A percentile compares a stretch with the other conserved stretches of the same genome.
These are phyloP conservation scores for Meyerozyma sp. DNA, from an alignment of 1,139 yeast species.

Conservation along the genomic window DNA sequence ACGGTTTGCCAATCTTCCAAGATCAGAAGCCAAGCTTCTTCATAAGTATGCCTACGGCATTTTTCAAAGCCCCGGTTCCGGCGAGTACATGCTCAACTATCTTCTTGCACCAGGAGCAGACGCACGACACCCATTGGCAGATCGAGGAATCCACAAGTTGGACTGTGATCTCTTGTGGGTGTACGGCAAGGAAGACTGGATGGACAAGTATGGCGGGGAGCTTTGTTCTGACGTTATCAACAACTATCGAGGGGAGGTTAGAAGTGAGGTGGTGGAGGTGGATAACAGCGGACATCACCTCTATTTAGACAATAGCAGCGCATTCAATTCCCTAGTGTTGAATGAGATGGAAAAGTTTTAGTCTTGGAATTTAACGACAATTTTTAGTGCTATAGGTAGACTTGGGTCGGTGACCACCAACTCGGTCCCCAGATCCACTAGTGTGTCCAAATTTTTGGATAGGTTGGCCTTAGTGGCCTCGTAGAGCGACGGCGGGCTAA, in stretches of 20 bases:
- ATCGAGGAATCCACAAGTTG: constrained; percentile 42
- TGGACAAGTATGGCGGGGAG: constrained; percentile 58
- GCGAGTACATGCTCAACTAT: constrained; percentile 70
- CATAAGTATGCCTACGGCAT: constrained; percentile 68
- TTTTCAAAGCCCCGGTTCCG: constrained; percentile 67
- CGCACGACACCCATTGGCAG: constrained; percentile 58
- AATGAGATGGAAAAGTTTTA: constrained; percentile 32
- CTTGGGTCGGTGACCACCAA: constrained; percentile 53
- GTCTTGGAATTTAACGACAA: constrained; percentile 7
- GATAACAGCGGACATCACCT: constrained; percentile 66
- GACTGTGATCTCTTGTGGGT: constrained; percentile 58
- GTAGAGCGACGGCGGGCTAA: constrained; percentile 47
- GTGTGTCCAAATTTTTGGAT: constrained; percentile 23
- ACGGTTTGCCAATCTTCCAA: constrained; percentile 48
- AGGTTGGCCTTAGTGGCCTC: constrained; percentile 46
- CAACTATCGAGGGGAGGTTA: constrained; percentile 15
- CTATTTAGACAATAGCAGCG: constrained; percentile 53
- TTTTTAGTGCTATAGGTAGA: constrained; percentile 41
- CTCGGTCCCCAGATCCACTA: constrained; percentile 45
- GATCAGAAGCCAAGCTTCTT: constrained; percentile 26
- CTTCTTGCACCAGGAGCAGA: constrained; percentile 71
- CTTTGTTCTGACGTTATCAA: constrained; percentile 33
- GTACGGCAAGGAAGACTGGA: constrained; percentile 77
- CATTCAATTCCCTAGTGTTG: constrained; percentile 46
- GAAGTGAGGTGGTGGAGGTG: constrained; percentile 40